Percentiles rank a stretch among this genome's conserved stretches.
Conservation (phyloP, 306 rosid species). For the Elaeagnus macrophylla region DNA sequence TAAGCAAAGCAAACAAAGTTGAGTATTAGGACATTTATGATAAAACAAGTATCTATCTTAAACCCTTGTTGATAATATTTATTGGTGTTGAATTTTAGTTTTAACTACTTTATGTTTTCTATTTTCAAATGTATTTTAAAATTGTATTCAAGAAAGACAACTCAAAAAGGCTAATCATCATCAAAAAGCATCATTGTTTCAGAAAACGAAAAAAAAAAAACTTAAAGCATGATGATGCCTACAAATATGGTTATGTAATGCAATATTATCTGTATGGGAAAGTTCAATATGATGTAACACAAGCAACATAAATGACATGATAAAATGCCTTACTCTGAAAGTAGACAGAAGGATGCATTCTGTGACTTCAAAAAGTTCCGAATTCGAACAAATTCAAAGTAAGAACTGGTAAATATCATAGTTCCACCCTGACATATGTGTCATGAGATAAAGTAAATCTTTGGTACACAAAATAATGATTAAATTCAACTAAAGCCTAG, state of each 20-base stretch:
- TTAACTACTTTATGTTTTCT: no score
- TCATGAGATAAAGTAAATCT: neutral
- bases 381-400: constrained; percentile 68
- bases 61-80: no score
- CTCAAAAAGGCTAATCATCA: no score
- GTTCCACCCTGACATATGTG: constrained; percentile 62
- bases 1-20: constrained; percentile 13
- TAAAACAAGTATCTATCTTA: neutral
- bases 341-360: constrained; percentile 78
- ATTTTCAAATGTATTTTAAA: no score
- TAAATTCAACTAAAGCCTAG: constrained; percentile 1
- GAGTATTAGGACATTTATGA: constrained; percentile 11
- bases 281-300: neutral
- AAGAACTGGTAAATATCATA: constrained; percentile 76
- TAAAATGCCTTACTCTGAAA: constrained; percentile 71
- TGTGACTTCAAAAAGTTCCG: constrained; percentile 76
- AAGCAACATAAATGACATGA: constrained; percentile 8
- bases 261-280: neutral
- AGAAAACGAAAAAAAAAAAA: neutral
- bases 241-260: neutral
- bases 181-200: no score
- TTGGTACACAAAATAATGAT: neutral
- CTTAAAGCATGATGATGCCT: neutral
- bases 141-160: no score
- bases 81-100: no score